Base-by-base conservation (phyloP, 371 early-diverging fungal species). In the Haplosporangium sp. region DNA sequence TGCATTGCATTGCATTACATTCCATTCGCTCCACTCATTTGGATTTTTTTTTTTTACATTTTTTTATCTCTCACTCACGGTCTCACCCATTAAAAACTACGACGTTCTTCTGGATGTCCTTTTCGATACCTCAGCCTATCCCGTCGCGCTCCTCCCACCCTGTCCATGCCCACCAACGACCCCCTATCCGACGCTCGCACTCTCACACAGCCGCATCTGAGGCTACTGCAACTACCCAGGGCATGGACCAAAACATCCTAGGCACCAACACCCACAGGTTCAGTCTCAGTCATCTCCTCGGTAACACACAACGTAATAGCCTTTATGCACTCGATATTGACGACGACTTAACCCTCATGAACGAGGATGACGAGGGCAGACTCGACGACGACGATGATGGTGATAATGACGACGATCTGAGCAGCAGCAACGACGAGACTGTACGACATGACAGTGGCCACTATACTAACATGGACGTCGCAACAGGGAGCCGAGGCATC, bases 131-230 rank as follows among this genome's bases (percentile, higher is more conserved):
- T 16, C 76, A 75, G 43, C 76, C 76, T 66, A 75, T 75, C 58
- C 76, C 76, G 8, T 64, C 76, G 36, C 76, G 76, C 20, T 75
- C 76, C 59, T 69, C 76, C 10, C 76, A 69, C 63, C 76, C 76
- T 14, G 70, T 66, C 23, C 74, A 68, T 38, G 62, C 76, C 7
- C 69, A 75, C 50, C 76, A 75, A 54, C 76, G 76, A 7, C 76
- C 76, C 13, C 21, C 70, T 18, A 62, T 75, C 63, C 69, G 70
- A 54, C 76, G 76, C 45, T 62, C 76, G 14, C 70, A 69, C 12
- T 75, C 76, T 29, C 65, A 69, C n/a, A 66, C 48, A 21, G 10
- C 53, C 53, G 6, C 65, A 38, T 13, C 64, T 13, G 13, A 21
- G 29, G 10, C 60, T 8, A 45, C 51, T 16, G 37, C 37, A 12